These are phyloP conservation scores for Leccinum variabile DNA, from an alignment of 1,284 basidiomycete genomes.

Conservation along the genomic window DNA sequence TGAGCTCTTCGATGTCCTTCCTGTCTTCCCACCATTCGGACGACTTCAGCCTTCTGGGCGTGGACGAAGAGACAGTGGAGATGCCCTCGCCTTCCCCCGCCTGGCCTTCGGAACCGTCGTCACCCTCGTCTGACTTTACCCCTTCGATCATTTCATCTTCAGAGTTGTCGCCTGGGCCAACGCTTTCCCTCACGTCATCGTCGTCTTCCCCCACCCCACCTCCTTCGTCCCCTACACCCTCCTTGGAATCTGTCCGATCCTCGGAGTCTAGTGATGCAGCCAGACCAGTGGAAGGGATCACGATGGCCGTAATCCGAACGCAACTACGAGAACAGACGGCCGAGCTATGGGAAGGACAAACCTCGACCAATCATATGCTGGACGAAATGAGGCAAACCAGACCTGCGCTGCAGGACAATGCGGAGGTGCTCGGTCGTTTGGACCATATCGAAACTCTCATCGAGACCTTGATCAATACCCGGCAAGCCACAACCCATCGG, in stretches of 20 bases:
- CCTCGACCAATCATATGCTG: constrained; percentile 50
- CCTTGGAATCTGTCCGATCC: constrained; percentile 24
- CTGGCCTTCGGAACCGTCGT: constrained; percentile 35
- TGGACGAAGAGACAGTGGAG: constrained; percentile 36
- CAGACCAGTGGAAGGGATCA: constrained; percentile 37
- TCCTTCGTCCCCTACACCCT: constrained; percentile 38
- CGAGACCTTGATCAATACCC: constrained; percentile 22
- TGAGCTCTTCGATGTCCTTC: constrained; percentile 57
- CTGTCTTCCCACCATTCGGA: constrained; percentile 77
- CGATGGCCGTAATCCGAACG: constrained; percentile 43
- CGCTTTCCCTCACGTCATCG: constrained; percentile 34
- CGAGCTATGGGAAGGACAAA: constrained; percentile 58
- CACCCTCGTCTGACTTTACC: constrained; percentile 33
- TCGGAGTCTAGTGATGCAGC: constrained; percentile 45
- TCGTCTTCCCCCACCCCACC: constrained; percentile 36
- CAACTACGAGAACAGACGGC: constrained; percentile 52
- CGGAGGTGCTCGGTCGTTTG: constrained; percentile 41
- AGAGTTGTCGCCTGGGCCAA: constrained; percentile 32
- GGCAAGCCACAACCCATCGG: constrained; percentile 10
- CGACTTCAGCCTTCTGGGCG: constrained; percentile 48
- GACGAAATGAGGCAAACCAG: constrained; percentile 41
- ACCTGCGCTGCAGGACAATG: constrained; percentile 30
- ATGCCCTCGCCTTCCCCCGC: constrained; percentile 28
- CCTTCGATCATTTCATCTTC: constrained; percentile 37
- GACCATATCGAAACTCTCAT: constrained; percentile 47